Conservation (phyloP, 805 yeast species). For the Barnettozyma californica region DNA sequence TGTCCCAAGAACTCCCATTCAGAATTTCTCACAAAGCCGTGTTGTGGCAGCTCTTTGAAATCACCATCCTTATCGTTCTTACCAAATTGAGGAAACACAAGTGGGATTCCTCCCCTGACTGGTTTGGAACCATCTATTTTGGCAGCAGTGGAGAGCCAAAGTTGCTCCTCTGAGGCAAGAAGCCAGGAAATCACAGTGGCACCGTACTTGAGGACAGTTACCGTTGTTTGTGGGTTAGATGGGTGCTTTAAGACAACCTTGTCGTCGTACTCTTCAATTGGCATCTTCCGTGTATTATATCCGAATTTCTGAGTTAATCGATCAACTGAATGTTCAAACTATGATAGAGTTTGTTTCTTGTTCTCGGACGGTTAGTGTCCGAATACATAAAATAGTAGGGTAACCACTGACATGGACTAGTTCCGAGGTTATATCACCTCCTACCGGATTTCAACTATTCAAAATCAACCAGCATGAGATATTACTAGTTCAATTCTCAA, state of each 20-base stretch:
- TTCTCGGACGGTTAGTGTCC: too few relatives aligned
- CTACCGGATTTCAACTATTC: background rate
- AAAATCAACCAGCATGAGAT: background rate
- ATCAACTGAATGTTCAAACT: too few relatives aligned
- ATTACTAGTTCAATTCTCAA: background rate
- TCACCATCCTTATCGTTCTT: conserved; percentile 50
- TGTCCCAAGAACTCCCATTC: conserved; percentile 94
- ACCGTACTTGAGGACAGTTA: conserved; percentile 76
- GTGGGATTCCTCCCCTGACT: conserved; percentile 95
- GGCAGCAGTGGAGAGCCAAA: conserved; percentile 78
- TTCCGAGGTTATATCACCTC: background rate
- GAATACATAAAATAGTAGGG: too few relatives aligned
- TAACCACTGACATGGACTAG: background rate
- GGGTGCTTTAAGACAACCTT: conserved; percentile 59
- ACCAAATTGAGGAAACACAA: conserved; percentile 94
- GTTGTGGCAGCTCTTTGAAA: conserved; percentile 77
- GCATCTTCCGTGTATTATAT: conserved; percentile 7
- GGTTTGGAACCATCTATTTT: conserved; percentile 88
- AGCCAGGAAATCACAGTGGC: conserved; percentile 88
- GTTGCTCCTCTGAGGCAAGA: conserved; percentile 64
- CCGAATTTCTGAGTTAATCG: background rate
- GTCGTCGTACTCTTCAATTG: conserved; percentile 61
- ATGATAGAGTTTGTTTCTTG: too few relatives aligned
- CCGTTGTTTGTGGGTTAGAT: conserved; percentile 44
- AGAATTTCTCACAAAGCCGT: conserved; percentile 90